Evolutionary conservation across 2,329 filamentous ascomycete species (phyloP), one percentile per base, ranked within the genome.

Genomic region (Colletotrichum sp.): DNA sequence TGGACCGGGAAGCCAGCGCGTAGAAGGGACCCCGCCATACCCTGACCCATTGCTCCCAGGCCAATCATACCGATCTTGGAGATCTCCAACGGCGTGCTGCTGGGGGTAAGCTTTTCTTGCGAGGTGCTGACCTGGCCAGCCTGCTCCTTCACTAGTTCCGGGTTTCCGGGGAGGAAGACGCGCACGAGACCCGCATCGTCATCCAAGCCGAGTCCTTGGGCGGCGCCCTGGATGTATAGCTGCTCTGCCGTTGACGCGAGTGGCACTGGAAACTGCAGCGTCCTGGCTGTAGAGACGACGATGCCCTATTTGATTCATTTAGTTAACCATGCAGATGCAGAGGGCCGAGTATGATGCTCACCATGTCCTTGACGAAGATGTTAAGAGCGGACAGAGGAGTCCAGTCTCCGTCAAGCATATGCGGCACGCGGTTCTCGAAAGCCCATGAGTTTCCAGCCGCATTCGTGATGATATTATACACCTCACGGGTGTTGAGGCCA

Each of bases 401-500:
- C 83, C 87, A 88, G 78, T 90, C 88, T 71, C 88, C 86, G 24
- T 85, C 84, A 52, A 92, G 81, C 83, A 90, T 88, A 79, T 88
- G 87, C 55, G 88, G 87, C 16, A 86, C 88, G n/a, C 90, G 83
- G 78, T 91, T 89, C 79, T 89, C 88, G 83, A 91, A 92, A 84
- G 91, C 90, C 86, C 88, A 91, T 78, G 87, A 88, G 39, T 74
- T 80, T 8, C 82, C 82, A 3, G 82, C 81, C 3, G 82, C 80
- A 36, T 79, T 80, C 24, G 67, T 77, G 36, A 83, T 82, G 64
- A 81, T 80, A 13, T 81, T 71, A 72, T 82, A 84, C 1, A 82
- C 79, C 72, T 81, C 80, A 24, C 79, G 79, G 0, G 84, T 83
- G 72, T 90, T 85, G 21, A 91, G 79, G 1, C 88, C 88, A 10